phyloP scores from a whole-genome alignment of 768 basidiomycete genomes.

The Auricularia sp. region DNA sequence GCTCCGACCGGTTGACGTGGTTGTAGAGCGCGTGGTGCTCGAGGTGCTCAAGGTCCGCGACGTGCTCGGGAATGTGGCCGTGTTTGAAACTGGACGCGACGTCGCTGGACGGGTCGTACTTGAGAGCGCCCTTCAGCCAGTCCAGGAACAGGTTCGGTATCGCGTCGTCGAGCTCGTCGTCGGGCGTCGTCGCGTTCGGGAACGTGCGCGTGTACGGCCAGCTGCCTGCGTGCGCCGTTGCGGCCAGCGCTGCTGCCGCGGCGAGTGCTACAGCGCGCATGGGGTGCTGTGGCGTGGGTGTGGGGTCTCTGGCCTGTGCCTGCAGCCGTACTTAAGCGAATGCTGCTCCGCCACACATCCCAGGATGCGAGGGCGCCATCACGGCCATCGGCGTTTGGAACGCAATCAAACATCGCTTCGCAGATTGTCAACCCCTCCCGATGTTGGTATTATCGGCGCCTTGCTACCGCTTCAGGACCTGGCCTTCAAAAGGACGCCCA shows the following conservation, averaged over 20 bases:
- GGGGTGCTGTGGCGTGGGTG: background rate
- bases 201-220: background rate
- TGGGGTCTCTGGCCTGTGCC: background rate
- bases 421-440: no score
- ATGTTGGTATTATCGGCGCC: no score
- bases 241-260: constrained; percentile 13
- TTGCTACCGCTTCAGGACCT: no score
- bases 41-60: background rate
- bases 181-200: background rate
- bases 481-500: no score
- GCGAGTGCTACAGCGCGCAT: background rate
- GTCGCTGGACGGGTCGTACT: background rate
- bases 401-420: no score
- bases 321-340: no score
- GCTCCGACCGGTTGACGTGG: background rate
- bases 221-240: constrained; percentile 19
- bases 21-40: background rate
- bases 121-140: background rate
- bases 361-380: no score
- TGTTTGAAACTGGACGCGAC: background rate
- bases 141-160: background rate
- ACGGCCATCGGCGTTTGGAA: no score
- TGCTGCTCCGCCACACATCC: no score
- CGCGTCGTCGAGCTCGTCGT: background rate
- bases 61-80: background rate